Evolutionary conservation across 1,139 yeast genomes (phyloP), one percentile per base, ranked within the genome.

Genomic region (Zhuliangozyma blackwelliae): DNA sequence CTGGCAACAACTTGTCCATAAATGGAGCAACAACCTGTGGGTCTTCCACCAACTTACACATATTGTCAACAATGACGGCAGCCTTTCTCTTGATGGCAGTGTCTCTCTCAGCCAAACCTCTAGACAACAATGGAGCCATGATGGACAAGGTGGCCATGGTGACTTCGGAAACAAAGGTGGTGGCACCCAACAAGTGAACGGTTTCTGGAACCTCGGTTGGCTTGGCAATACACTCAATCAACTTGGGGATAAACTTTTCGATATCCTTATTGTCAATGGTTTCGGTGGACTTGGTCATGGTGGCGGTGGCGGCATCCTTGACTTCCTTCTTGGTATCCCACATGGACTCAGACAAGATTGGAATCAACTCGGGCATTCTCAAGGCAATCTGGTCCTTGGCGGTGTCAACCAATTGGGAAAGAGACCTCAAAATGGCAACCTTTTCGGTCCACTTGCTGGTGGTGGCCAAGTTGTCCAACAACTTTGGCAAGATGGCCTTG

Each of bases 41-140:
- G 69, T 92, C 98, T 65, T 92, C 97, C 75, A 92, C 98, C 74
- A 92, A 87, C 78, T 92, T 92, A 86, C 98, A 92, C 98, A 92
- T 92, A 95, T 92, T 92, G 72, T 92, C 98, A 61, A 90, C 86
- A 72, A 92, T 92, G 66, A 92, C 98, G 58, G 98, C 98, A 61
- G 97, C 84, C 81, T 92, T 92, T 82, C 98, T 90, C 86, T 92
- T 92, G 79, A 92, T 92, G 57, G 97, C 79, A 55, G 98, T 92
- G 61, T 92, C 98, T 80, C 98, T 94, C 79, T 92, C 98, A 65
- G 95, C 95, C 65, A 92, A 82, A 89, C 98, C 98, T 85, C 98
- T 90, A 56, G 95, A 81, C 68, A 92, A 82, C 68, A 92, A 81
- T 65, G 98, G 98, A 57, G 90, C 96, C 98, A 92, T 92, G 76